A percentile compares a stretch with the other conserved stretches of the same genome.
Evolutionary conservation across 768 basidiomycete genomes (phyloP).

Genomic region (Guyanaporus albipodus): DNA sequence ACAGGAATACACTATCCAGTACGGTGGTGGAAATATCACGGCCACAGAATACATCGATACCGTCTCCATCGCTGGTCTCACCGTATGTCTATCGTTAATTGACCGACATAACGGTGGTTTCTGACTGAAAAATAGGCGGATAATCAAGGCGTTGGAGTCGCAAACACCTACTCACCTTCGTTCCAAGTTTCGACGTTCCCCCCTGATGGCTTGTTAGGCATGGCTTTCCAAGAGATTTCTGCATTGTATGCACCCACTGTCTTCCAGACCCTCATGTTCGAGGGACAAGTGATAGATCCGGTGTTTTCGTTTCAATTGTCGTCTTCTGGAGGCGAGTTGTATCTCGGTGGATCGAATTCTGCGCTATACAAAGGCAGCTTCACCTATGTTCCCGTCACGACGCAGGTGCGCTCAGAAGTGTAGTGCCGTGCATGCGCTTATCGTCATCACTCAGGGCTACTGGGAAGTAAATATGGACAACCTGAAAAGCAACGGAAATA

Average conservation of each 20-base stretch:
- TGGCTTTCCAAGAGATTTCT: constrained; percentile 32
- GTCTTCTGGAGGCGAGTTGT: constrained; percentile 31
- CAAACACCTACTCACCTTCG: constrained; percentile 2
- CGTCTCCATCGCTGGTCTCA: constrained; percentile 3
- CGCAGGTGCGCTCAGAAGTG: constrained; percentile 11
- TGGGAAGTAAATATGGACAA: constrained; percentile 14
- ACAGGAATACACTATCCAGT: constrained; percentile 29
- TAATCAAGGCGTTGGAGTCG: constrained; percentile 10
- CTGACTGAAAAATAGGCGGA: constrained; percentile 8
- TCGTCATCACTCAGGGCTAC: constrained; percentile 4
- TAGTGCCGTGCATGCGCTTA: neutral
- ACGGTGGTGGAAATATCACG: constrained; percentile 34
- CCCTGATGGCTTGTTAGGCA: constrained; percentile 22
- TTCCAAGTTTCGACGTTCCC: neutral
- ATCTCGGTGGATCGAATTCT: constrained; percentile 39
- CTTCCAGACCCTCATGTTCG: constrained; percentile 27
- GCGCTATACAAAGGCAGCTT: constrained; percentile 37
- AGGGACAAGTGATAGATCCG: constrained; percentile 14
- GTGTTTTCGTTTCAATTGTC: constrained; percentile 27
- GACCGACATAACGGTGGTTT: neutral
- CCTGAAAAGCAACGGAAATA: neutral
- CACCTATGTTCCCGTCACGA: constrained; percentile 29
- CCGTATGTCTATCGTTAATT: neutral
- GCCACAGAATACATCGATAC: constrained; percentile 39
- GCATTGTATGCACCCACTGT: constrained; percentile 26